phyloP scores from a whole-genome alignment of 169 alveolate species.

The Cryptosporidium canis region DNA sequence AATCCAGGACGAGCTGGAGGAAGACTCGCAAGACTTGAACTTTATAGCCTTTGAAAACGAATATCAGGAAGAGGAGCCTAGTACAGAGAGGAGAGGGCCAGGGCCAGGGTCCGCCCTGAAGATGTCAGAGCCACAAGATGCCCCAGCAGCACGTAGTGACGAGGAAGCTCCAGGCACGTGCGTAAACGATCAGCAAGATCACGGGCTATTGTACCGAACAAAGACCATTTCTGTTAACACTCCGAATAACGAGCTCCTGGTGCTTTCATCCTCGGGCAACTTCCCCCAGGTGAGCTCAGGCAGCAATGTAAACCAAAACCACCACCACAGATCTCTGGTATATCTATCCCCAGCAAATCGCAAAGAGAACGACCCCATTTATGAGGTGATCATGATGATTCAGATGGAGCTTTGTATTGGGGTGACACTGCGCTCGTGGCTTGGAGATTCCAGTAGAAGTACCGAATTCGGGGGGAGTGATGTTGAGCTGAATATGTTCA shows the following conservation, averaged over 20 bases:
- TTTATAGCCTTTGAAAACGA: conserved; percentile 61
- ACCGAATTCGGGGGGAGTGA: conserved; percentile 66
- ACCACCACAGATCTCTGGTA: conserved; percentile 52
- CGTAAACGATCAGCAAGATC: not conserved
- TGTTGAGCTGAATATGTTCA: conserved; percentile 83
- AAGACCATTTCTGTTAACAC: conserved; percentile 3
- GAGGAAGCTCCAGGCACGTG: not conserved
- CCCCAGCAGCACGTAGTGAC: not conserved
- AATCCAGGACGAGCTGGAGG: conserved; percentile 8
- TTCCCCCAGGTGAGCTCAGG: not conserved
- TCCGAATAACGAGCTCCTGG: not conserved
- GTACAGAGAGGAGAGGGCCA: not conserved
- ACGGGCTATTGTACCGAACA: conserved; percentile 60
- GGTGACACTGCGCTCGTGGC: conserved; percentile 87
- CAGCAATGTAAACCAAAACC: not conserved
- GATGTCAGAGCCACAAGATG: not conserved
- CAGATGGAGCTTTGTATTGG: conserved; percentile 90
- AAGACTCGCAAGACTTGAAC: conserved; percentile 7
- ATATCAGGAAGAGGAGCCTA: not conserved
- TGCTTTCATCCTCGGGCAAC: not conserved
- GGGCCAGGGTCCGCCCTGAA: no score
- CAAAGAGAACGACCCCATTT: conserved; percentile 37
- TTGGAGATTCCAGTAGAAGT: conserved; percentile 72
- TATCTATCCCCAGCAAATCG: conserved; percentile 60
- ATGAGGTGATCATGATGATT: conserved; percentile 76